These are phyloP conservation scores for Nelumbo lutea DNA, from an alignment of 164 flowering plant genomes.

Conservation along the genomic window DNA sequence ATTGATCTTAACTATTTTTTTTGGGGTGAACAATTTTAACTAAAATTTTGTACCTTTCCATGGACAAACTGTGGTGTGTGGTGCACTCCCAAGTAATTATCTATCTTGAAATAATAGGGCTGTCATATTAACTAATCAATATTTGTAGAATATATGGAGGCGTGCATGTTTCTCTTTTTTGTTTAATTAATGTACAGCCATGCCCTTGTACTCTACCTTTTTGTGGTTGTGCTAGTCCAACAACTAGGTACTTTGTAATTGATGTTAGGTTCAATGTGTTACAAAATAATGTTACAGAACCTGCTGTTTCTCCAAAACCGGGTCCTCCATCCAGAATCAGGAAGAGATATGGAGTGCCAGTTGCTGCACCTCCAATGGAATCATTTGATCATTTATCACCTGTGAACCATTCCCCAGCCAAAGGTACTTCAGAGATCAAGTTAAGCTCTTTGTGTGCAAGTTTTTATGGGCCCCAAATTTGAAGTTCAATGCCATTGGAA, in stretches of 20 bases:
- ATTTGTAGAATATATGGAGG: too few species aligned
- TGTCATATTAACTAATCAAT: too few species aligned
- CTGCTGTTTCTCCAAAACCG: constrained; percentile 26
- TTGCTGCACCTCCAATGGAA: constrained; percentile 34
- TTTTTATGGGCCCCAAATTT: neutral
- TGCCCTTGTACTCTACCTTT: neutral
- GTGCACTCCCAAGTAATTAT: too few species aligned
- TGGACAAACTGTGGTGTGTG: too few species aligned
- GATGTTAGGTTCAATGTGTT: constrained; percentile 10
- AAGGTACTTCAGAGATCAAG: constrained; percentile 20
- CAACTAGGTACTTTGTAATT: constrained; percentile 1
- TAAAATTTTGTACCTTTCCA: too few species aligned
- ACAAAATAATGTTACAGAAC: constrained; percentile 22
- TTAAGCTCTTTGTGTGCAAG: neutral
- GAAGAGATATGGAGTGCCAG: constrained; percentile 25
- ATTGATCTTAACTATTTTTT: too few species aligned
- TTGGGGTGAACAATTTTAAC: too few species aligned
- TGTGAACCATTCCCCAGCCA: constrained; percentile 22
- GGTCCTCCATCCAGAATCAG: constrained; percentile 24
- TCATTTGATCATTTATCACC: constrained; percentile 20
- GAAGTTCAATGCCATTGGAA: neutral
- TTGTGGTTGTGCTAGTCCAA: neutral
- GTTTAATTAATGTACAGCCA: too few species aligned
- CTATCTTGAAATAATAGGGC: too few species aligned
- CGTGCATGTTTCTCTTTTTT: too few species aligned